phyloP scores from a whole-genome alignment of 768 basidiomycete genomes.

The Hericium coralloides region DNA sequence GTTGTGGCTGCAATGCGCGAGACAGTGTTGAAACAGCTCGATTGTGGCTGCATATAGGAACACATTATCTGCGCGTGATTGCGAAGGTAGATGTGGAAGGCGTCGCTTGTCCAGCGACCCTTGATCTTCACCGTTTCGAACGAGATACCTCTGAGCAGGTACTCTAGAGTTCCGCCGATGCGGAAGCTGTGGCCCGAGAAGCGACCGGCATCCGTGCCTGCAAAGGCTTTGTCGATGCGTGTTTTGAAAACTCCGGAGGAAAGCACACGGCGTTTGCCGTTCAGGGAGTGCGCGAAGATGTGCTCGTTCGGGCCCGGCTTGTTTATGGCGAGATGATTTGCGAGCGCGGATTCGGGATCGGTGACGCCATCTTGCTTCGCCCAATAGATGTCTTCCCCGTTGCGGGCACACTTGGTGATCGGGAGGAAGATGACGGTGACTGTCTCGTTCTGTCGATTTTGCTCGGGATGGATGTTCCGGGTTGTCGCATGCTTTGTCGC shows the following conservation, averaged over 20 bases:
- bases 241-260: slow-evolving; percentile 19
- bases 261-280: slow-evolving; percentile 13
- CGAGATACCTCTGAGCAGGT: too few relatives aligned
- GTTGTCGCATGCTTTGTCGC: too few relatives aligned
- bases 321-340: slow-evolving; percentile 24
- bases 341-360: slow-evolving; percentile 19
- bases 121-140: too few relatives aligned
- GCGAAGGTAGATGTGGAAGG: too few relatives aligned
- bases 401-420: slow-evolving; percentile 6
- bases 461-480: not conserved
- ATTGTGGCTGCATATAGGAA: too few relatives aligned
- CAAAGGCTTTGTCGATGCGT: slow-evolving; percentile 8
- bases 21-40: too few relatives aligned
- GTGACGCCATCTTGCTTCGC: slow-evolving; percentile 19
- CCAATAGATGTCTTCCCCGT: slow-evolving; percentile 26
- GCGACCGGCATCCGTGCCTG: slow-evolving; percentile 3
- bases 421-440: not conserved
- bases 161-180: slow-evolving; percentile 26
- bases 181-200: slow-evolving; percentile 24
- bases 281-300: slow-evolving; percentile 22
- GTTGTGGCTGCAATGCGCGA: too few relatives aligned
- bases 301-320: slow-evolving; percentile 13
- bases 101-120: too few relatives aligned
- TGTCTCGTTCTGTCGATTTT: not conserved
- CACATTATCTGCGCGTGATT: too few relatives aligned